These are phyloP conservation scores for Ambrosia artemisiifolia DNA, from an alignment of 129 eudicot species.

Conservation along the genomic window DNA sequence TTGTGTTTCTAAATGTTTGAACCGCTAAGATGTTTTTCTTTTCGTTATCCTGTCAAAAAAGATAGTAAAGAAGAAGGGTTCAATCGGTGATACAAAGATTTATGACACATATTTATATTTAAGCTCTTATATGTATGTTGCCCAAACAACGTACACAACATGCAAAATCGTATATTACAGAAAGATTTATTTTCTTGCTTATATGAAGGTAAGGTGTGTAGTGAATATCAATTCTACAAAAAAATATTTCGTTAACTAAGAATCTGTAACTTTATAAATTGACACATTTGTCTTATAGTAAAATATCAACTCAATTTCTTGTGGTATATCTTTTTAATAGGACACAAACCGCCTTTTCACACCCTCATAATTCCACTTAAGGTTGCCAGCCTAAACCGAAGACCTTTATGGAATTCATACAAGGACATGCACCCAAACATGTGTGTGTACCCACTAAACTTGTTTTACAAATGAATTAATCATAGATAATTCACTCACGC, in stretches of 20 bases:
- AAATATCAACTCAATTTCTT: not conserved
- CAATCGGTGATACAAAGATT: not conserved
- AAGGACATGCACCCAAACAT: conserved; percentile 32
- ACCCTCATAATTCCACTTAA: conserved; percentile 26
- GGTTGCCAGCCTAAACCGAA: conserved; percentile 18
- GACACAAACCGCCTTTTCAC: conserved; percentile 9
- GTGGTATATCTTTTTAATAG: conserved; percentile 1
- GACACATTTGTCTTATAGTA: not conserved
- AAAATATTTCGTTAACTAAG: too few relatives aligned
- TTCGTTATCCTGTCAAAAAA: conserved; percentile 69
- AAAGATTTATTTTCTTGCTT: too few relatives aligned
- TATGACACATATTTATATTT: too few relatives aligned
- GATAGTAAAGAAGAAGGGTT: not conserved
- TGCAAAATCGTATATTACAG: too few relatives aligned
- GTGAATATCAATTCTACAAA: too few relatives aligned
- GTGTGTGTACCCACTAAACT: conserved; percentile 2
- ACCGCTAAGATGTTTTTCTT: conserved; percentile 85
- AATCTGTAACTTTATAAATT: not conserved
- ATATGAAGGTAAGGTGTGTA: too few relatives aligned
- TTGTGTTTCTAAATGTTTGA: conserved; percentile 76
- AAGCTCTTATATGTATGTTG: too few relatives aligned
- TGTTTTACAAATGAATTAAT: not conserved
- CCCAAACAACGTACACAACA: too few relatives aligned
- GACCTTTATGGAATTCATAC: conserved; percentile 20
- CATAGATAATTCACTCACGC: not conserved